Conservation (phyloP, 305 asterid genomes). For the Fraxinus ornus region DNA sequence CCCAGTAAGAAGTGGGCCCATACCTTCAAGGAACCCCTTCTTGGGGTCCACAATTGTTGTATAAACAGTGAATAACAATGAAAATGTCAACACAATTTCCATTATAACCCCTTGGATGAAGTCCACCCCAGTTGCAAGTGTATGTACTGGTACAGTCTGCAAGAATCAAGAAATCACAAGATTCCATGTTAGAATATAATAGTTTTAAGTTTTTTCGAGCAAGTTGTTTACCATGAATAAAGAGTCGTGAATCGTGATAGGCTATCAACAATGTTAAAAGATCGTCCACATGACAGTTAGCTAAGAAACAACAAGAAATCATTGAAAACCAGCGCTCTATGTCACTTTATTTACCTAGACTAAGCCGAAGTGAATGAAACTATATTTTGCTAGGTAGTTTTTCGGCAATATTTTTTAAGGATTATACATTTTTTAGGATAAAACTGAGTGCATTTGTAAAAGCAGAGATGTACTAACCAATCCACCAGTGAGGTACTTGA, state of each 20-base stretch:
- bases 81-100: conserved; percentile 84
- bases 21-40: conserved; percentile 73
- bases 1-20: conserved; percentile 85
- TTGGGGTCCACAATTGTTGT: conserved; percentile 93
- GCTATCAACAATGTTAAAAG: not conserved
- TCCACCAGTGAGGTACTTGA: conserved; percentile 75
- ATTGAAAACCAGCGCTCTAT: not conserved
- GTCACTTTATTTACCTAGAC: not conserved
- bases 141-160: conserved; percentile 77
- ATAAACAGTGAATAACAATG: conserved; percentile 77
- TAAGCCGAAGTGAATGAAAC: not conserved
- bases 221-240: too few species aligned
- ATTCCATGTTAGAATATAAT: not conserved
- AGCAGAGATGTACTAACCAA: conserved; percentile 35
- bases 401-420: not conserved
- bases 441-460: not conserved
- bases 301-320: not conserved
- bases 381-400: not conserved
- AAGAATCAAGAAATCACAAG: not conserved
- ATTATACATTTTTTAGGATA: not conserved
- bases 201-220: not conserved
- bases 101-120: conserved; percentile 63
- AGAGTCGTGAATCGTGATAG: not conserved
- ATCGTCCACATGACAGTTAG: not conserved
- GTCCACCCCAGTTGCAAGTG: conserved; percentile 68